phyloP scores from a whole-genome alignment of 148 eudicot species.

The Persicaria tinctoria region DNA sequence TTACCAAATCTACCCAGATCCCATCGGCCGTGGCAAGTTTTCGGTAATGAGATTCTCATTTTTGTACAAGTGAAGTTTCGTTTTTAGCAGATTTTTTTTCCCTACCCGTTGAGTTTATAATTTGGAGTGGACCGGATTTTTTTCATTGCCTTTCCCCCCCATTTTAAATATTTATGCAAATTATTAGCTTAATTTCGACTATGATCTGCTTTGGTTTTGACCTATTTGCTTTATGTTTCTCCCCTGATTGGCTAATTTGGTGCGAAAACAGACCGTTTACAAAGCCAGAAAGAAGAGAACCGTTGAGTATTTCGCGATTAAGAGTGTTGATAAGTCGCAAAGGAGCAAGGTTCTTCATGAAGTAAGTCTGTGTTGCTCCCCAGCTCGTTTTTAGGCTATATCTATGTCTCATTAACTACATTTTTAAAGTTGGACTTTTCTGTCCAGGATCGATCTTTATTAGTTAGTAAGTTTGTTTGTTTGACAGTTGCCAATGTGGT shows the following conservation, averaged over 20 bases:
- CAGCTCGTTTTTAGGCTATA: background rate
- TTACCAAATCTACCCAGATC: constrained; percentile 73
- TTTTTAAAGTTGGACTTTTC: background rate
- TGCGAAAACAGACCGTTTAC: constrained; percentile 55
- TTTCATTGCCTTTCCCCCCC: background rate
- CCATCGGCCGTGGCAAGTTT: constrained; percentile 79
- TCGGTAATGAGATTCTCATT: constrained; percentile 38
- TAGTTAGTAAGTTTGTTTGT: background rate
- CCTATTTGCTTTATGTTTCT: background rate
- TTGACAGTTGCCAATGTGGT: background rate
- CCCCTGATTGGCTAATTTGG: background rate
- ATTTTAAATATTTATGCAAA: background rate
- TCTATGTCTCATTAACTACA: background rate
- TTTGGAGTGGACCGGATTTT: background rate
- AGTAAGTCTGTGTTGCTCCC: constrained; percentile 33
- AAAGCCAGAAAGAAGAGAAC: constrained; percentile 95
- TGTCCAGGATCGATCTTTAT: background rate
- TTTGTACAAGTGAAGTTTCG: background rate
- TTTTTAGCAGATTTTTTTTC: background rate
- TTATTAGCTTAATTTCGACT: background rate
- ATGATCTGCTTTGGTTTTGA: background rate
- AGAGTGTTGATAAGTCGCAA: constrained; percentile 85
- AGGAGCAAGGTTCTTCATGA: constrained; percentile 89
- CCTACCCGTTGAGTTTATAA: background rate
- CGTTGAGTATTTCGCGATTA: constrained; percentile 78